phyloP scores from a whole-genome alignment of 805 yeast genomes.

The Lipomyces orientalis region DNA sequence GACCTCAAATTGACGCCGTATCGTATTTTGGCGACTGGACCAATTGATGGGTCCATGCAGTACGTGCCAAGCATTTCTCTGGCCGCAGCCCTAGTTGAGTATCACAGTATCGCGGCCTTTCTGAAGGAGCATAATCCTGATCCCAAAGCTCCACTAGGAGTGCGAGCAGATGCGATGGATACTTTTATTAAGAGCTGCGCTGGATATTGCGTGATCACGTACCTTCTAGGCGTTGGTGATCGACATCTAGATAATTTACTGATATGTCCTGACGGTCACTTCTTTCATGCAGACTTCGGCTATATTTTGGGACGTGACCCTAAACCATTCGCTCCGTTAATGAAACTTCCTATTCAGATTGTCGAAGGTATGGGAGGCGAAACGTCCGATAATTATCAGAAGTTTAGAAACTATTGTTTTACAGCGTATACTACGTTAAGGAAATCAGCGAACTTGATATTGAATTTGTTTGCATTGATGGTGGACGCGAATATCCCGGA shows the following conservation, averaged over 20 bases:
- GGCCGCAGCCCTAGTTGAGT: constrained; percentile 73
- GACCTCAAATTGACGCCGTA: constrained; percentile 89
- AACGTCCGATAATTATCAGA: constrained; percentile 78
- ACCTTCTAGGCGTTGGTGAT: constrained; percentile 94
- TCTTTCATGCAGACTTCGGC: constrained; percentile 98
- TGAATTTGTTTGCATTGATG: constrained; percentile 92
- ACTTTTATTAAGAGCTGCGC: constrained; percentile 91
- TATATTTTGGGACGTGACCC: constrained; percentile 97
- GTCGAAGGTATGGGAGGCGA: constrained; percentile 98
- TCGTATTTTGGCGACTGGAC: constrained; percentile 85
- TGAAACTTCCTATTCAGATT: constrained; percentile 96
- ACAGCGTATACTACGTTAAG: constrained; percentile 90
- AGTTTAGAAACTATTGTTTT: constrained; percentile 91
- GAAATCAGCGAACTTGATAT: constrained; percentile 84
- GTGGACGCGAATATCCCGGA: constrained; percentile 92
- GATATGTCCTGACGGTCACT: constrained; percentile 80
- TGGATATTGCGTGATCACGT: constrained; percentile 96
- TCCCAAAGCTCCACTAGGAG: constrained; percentile 46
- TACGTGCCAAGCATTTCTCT: constrained; percentile 93
- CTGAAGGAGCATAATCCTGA: constrained; percentile 71
- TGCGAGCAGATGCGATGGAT: constrained; percentile 78
- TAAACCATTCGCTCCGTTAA: constrained; percentile 97
- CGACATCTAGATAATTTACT: constrained; percentile 91
- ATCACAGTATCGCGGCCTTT: constrained; percentile 77
- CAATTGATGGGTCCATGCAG: constrained; percentile 90